Conservation (phyloP, 73 alveolate genomes). For the Tetrahymena thermophila region DNA sequence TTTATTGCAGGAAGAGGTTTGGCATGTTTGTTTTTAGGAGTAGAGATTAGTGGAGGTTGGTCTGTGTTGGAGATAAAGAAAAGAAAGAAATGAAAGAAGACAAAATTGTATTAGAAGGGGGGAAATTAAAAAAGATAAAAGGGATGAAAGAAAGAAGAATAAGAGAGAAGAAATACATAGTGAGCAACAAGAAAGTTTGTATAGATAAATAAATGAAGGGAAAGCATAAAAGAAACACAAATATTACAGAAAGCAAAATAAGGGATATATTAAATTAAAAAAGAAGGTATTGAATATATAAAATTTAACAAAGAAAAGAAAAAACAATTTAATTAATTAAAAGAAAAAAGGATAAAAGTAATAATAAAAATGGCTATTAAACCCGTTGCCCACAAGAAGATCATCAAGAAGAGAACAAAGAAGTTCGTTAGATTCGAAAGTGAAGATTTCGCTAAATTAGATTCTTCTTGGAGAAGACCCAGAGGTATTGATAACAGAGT, state of each 20-base stretch:
- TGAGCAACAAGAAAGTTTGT: neutral
- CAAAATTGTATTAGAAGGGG: neutral
- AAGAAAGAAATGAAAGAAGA: neutral
- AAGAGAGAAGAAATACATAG: neutral
- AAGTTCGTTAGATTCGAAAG: constrained; percentile 46
- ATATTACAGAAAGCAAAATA: neutral
- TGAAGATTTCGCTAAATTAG: constrained; percentile 35
- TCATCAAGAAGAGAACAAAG: constrained; percentile 39
- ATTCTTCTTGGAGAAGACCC: constrained; percentile 97
- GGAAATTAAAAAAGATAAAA: neutral
- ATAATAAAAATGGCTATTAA: constrained; percentile 29
- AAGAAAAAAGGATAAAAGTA: neutral
- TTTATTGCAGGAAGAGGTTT: neutral
- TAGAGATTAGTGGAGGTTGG: neutral
- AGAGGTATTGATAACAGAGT: constrained; percentile 97
- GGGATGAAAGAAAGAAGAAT: constrained; percentile 1
- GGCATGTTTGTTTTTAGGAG: neutral
- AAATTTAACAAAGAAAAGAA: neutral
- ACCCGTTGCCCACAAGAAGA: constrained; percentile 31
- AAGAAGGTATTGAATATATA: neutral
- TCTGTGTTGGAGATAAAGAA: neutral
- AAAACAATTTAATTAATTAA: neutral
- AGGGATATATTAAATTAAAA: neutral
- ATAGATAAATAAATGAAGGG: neutral
- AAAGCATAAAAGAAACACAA: neutral